Evolutionary conservation across 73 alveolate genomes (phyloP).

Genomic region (Tetrahymena malaccensis): DNA sequence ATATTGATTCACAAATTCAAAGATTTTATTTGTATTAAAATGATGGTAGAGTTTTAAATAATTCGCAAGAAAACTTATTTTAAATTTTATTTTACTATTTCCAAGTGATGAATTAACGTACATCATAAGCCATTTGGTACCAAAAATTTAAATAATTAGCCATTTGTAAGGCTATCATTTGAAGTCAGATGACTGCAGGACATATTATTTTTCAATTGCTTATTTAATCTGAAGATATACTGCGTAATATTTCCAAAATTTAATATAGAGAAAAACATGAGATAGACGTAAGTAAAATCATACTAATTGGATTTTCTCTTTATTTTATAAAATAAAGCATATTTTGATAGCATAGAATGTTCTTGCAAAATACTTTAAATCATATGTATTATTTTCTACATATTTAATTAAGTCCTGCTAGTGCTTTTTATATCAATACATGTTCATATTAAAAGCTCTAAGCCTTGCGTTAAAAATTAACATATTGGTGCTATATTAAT

Average conservation of each 20-base stretch:
- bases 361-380: neutral
- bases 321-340: neutral
- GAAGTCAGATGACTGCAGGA: neutral
- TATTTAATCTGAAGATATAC: neutral
- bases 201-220: neutral
- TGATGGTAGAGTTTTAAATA: neutral
- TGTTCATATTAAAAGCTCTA: too few relatives aligned
- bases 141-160: too few relatives aligned
- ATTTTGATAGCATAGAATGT: neutral
- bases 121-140: too few relatives aligned
- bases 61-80: too few relatives aligned
- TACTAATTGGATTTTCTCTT: neutral
- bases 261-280: neutral
- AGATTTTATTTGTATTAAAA: neutral
- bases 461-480: neutral
- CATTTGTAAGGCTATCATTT: neutral
- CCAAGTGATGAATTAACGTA: neutral
- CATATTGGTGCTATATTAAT: too few relatives aligned
- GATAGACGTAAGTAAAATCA: neutral
- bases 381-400: too few relatives aligned
- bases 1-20: neutral
- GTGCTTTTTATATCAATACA: neutral
- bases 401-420: neutral
- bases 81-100: neutral
- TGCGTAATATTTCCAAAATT: neutral